Conservation (phyloP, 2,329 filamentous ascomycete species). For the Botrytis hyacinthi region DNA sequence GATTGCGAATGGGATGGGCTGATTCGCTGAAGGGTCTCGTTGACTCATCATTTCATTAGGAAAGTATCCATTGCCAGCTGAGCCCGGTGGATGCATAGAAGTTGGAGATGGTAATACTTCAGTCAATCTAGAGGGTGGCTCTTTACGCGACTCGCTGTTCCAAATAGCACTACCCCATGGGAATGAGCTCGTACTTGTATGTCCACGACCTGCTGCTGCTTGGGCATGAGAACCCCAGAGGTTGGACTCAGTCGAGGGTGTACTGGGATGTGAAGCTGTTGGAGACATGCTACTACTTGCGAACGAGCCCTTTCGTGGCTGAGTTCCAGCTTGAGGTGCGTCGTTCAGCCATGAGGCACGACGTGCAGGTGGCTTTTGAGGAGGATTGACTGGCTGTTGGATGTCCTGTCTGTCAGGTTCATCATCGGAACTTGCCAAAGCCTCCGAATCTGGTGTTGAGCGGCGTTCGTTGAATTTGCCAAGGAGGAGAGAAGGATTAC, state of each 20-base stretch:
- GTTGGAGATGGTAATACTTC: conserved; percentile 76
- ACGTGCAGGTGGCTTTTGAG: conserved; percentile 59
- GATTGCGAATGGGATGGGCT: conserved; percentile 80
- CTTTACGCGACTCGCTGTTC: conserved; percentile 72
- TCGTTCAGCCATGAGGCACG: conserved; percentile 87
- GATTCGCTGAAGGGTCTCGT: conserved; percentile 53
- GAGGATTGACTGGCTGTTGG: conserved; percentile 48
- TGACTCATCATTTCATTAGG: conserved; percentile 49
- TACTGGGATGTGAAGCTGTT: conserved; percentile 76
- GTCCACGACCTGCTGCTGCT: conserved; percentile 43
- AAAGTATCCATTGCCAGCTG: conserved; percentile 44
- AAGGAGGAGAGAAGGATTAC: conserved; percentile 63
- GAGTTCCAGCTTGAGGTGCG: conserved; percentile 60
- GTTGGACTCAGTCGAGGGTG: conserved; percentile 66
- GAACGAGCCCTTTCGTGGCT: conserved; percentile 72
- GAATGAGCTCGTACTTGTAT: conserved; percentile 50
- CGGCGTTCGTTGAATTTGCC: conserved; percentile 77
- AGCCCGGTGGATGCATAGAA: conserved; percentile 50
- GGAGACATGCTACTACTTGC: conserved; percentile 74
- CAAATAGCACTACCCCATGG: conserved; percentile 80
- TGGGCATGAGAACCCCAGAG: conserved; percentile 57
- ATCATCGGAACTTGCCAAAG: conserved; percentile 90
- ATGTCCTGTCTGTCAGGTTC: conserved; percentile 67
- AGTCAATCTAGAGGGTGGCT: conserved; percentile 69
- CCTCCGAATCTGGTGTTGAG: conserved; percentile 92